Evolutionary conservation across 202 grass and related monocot species (phyloP).

Genomic region (Carex sylvatica): DNA sequence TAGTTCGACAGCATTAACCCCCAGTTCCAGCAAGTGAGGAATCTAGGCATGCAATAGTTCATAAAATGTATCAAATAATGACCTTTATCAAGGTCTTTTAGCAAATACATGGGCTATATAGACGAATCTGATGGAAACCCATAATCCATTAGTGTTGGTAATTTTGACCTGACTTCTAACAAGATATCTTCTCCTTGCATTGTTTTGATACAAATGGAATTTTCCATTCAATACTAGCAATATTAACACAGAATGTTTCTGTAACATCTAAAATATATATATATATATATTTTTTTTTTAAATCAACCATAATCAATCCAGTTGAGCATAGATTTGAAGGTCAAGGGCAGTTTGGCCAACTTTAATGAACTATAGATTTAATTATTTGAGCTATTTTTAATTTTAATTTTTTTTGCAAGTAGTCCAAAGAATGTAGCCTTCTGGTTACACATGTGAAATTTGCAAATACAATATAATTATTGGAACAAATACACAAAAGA

Average conservation of each 20-base stretch:
- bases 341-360: neutral
- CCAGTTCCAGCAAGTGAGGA: slow-evolving; percentile 91
- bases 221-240: neutral
- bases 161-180: too few relatives aligned
- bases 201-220: neutral
- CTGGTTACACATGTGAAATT: neutral
- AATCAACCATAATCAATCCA: neutral
- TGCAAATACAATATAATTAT: neutral
- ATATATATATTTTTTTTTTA: neutral
- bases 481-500: neutral
- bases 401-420: neutral
- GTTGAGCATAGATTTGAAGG: neutral
- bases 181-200: too few relatives aligned
- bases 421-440: slow-evolving; percentile 7
- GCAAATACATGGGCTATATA: neutral
- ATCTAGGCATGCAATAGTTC: slow-evolving; percentile 66
- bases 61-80: neutral
- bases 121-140: neutral
- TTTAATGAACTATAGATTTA: neutral
- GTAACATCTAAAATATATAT: neutral
- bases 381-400: neutral
- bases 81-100: neutral
- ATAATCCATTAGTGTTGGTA: too few relatives aligned
- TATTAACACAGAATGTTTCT: neutral
- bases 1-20: slow-evolving; percentile 91